These are phyloP conservation scores for Chlamydomonas applanata DNA, from an alignment of 139 green algal genomes.

Conservation along the genomic window DNA sequence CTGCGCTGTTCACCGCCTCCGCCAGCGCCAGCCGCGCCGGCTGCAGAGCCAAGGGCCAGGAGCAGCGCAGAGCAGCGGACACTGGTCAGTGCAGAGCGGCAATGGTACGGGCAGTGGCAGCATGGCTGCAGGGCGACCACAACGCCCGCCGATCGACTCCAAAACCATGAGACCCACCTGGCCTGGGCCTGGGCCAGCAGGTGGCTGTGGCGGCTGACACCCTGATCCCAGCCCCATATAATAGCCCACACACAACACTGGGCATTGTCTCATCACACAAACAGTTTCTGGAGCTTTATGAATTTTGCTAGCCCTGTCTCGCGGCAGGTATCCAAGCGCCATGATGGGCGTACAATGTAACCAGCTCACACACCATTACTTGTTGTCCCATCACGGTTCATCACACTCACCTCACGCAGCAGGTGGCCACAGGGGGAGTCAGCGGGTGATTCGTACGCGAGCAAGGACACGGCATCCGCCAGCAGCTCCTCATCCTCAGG, in stretches of 20 bases:
- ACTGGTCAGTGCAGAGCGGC: no score
- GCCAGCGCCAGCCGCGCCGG: slow-evolving; percentile 31
- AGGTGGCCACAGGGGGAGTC: slow-evolving; percentile 57
- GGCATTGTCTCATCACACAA: background rate
- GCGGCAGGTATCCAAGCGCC: no score
- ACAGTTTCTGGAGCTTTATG: background rate
- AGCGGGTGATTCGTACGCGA: slow-evolving; percentile 68
- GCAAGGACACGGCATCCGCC: slow-evolving; percentile 60
- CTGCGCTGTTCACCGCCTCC: slow-evolving; percentile 42
- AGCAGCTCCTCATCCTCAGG: slow-evolving; percentile 42
- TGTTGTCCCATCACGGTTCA: no score
- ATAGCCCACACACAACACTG: background rate
- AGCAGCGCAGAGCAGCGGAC: background rate
- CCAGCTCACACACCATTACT: no score
- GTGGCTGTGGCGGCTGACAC: no score
- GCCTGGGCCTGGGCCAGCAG: no score
- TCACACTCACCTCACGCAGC: slow-evolving; percentile 32
- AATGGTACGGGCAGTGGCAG: no score
- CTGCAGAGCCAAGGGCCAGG: background rate
- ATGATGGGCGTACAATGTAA: no score
- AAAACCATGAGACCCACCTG: background rate
- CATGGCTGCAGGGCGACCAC: background rate
- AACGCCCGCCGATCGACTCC: background rate
- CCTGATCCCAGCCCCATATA: no score
- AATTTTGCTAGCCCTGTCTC: no score